Evolutionary conservation across 768 basidiomycete species (phyloP), one percentile per base, ranked within the genome.

Genomic region (Xerocomellus intermedius): DNA sequence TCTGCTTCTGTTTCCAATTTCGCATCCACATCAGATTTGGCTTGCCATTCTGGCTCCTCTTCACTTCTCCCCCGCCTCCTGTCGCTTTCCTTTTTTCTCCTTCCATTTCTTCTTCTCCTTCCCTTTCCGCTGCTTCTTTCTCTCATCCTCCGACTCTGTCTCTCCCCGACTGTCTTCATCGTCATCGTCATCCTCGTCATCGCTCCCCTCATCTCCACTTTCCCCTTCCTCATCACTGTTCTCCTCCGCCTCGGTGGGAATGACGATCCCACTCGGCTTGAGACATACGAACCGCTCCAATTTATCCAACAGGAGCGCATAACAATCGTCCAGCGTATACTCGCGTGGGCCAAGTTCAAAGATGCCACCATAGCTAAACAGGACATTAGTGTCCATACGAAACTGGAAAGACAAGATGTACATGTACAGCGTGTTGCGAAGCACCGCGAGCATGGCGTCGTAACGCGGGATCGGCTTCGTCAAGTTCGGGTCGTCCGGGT

Each of bases 321-420:
- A 77, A 64, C 95, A 97, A 63, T 96, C 94, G 64, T 94, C 92
- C 7, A 97, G 75, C 0, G 93, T 95, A 60, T 89, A 94, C 69
- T 97, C 94, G 22, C 83, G 81, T 13, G 87, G 78, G 0, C 91
- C 88, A 16, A 82, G 79, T 69, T 96, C 94, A 61, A 84, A 88
- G 17, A 95, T 95, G 0, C 94, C 93, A 10, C 94, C 92, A 63
- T 95, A 95, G 52, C 91, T 90, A 35, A 55, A 48, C 4, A 32
- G 4, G 19, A 50, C 16, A 35, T 55, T 8, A 53, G 45, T 0
- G 8, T 42, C 16, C 33, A 13, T 13, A 16, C 41, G 42, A 49
- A n/a, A 7, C 5, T 7, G 4, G 14, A 5, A 30, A 13, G 35
- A 42, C 9, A 12, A 21, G 26, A 54, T 89, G 19, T 54, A 91